Conservation (phyloP, 2,329 filamentous ascomycete species). For the Malbranchea cinnamomea region DNA sequence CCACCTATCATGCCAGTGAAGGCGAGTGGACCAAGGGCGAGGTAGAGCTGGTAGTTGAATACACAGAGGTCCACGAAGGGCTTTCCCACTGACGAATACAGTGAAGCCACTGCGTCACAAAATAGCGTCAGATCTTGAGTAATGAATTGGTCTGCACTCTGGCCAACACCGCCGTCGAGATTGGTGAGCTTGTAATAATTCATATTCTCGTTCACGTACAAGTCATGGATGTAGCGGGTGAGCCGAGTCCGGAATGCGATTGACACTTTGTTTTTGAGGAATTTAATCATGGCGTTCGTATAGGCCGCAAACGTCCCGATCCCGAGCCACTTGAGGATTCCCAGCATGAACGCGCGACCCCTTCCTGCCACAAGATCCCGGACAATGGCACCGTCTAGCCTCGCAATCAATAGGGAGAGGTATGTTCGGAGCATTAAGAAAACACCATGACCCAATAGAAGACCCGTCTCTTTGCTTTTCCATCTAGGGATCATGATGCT, state of each 20-base stretch:
- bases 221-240: slow-evolving; percentile 90
- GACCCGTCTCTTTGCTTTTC: slow-evolving; percentile 86
- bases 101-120: slow-evolving; percentile 75
- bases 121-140: slow-evolving; percentile 94
- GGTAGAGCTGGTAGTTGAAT: slow-evolving; percentile 95
- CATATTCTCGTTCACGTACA: slow-evolving; percentile 86
- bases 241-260: slow-evolving; percentile 93
- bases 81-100: slow-evolving; percentile 96
- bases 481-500: slow-evolving; percentile 96
- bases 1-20: slow-evolving; percentile 76
- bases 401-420: slow-evolving; percentile 79
- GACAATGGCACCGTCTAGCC: slow-evolving; percentile 90
- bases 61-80: slow-evolving; percentile 93
- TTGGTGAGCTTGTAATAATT: slow-evolving; percentile 96
- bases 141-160: slow-evolving; percentile 90
- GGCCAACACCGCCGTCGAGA: slow-evolving; percentile 79
- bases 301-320: slow-evolving; percentile 89
- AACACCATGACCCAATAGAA: slow-evolving; percentile 73
- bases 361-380: slow-evolving; percentile 92
- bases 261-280: slow-evolving; percentile 90
- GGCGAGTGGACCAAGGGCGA: slow-evolving; percentile 75
- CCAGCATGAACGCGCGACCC: slow-evolving; percentile 73
- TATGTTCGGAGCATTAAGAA: slow-evolving; percentile 91
- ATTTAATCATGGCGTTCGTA: slow-evolving; percentile 98
- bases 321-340: slow-evolving; percentile 87